phyloP scores from a whole-genome alignment of 1,284 basidiomycete species.

The Hymenochaete sp. region DNA sequence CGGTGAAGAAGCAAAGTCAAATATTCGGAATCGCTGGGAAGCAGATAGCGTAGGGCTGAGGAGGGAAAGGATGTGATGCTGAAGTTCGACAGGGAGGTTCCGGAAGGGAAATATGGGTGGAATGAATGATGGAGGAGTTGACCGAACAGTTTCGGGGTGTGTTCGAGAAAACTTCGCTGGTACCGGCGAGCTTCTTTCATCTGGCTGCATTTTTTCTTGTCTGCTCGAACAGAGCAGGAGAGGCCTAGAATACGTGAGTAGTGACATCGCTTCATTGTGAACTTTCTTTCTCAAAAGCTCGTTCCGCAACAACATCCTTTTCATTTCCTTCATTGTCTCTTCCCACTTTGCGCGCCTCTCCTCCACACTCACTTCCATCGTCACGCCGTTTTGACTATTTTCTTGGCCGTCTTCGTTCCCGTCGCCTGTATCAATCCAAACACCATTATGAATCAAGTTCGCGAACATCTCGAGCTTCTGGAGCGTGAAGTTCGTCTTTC shows the following conservation, averaged over 20 bases:
- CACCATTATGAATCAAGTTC: slow-evolving; percentile 30
- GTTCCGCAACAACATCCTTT: slow-evolving; percentile 40
- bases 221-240: slow-evolving; percentile 32
- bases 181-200: slow-evolving; percentile 5
- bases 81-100: slow-evolving; percentile 50
- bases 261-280: slow-evolving; percentile 40
- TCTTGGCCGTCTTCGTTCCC: background rate
- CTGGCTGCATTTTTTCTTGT: background rate
- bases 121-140: slow-evolving; percentile 1
- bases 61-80: slow-evolving; percentile 48
- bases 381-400: too few relatives aligned
- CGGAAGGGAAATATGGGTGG: slow-evolving; percentile 30
- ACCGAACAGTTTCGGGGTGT: slow-evolving; percentile 12
- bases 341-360: slow-evolving; percentile 7
- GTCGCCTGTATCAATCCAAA: too few relatives aligned
- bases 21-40: slow-evolving; percentile 47
- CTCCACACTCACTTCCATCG: slow-evolving; percentile 7
- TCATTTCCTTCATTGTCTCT: slow-evolving; percentile 29
- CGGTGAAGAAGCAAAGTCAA: slow-evolving; percentile 42
- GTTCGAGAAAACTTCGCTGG: background rate
- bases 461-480: slow-evolving; percentile 43
- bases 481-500: slow-evolving; percentile 42
- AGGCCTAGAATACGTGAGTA: slow-evolving; percentile 44
- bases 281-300: slow-evolving; percentile 36
- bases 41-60: slow-evolving; percentile 50